Percentiles rank a stretch among this genome's conserved stretches.
Conservation (phyloP, 2,329 filamentous ascomycete species). For the Botryotinia convoluta region DNA sequence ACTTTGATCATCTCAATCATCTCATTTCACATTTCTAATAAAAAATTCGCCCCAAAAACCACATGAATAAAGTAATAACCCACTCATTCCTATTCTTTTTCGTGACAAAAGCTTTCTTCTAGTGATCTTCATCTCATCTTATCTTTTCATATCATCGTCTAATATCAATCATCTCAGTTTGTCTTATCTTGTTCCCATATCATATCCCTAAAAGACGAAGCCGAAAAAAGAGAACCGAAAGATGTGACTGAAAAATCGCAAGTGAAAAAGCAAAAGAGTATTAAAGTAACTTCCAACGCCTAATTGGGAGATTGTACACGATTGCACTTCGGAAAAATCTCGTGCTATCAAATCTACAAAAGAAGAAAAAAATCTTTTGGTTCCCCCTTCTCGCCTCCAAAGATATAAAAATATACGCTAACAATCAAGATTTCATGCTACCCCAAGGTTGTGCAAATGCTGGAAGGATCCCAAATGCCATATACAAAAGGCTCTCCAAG, state of each 20-base stretch:
- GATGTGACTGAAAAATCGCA: not conserved
- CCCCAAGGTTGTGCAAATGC: slow-evolving; percentile 16
- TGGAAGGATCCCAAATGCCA: slow-evolving; percentile 22
- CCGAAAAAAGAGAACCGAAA: not conserved
- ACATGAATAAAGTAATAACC: not conserved
- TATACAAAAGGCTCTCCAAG: slow-evolving; percentile 36
- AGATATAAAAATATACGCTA: slow-evolving; percentile 19
- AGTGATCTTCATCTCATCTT: slow-evolving; percentile 9
- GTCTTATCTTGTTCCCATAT: slow-evolving; percentile 7
- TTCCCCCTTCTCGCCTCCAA: not conserved
- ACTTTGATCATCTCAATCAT: not conserved
- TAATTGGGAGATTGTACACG: slow-evolving; percentile 11
- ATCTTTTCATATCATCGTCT: slow-evolving; percentile 16
- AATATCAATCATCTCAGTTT: slow-evolving; percentile 16
- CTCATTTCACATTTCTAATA: slow-evolving; percentile 10
- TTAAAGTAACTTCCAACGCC: slow-evolving; percentile 17
- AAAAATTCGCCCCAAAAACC: slow-evolving; percentile 5
- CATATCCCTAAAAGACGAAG: slow-evolving; percentile 16
- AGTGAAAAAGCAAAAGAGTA: slow-evolving; percentile 14
- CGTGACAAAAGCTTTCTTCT: not conserved
- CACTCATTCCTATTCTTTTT: slow-evolving; percentile 4
- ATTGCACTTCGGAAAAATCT: not conserved
- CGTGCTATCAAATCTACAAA: slow-evolving; percentile 18
- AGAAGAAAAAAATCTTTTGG: slow-evolving; percentile 9
- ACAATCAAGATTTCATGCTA: slow-evolving; percentile 20